Percentiles rank a stretch among this genome's conserved stretches.
Evolutionary conservation across 345 rosid genomes (phyloP).

Genomic region (Pelargonium nanum): DNA sequence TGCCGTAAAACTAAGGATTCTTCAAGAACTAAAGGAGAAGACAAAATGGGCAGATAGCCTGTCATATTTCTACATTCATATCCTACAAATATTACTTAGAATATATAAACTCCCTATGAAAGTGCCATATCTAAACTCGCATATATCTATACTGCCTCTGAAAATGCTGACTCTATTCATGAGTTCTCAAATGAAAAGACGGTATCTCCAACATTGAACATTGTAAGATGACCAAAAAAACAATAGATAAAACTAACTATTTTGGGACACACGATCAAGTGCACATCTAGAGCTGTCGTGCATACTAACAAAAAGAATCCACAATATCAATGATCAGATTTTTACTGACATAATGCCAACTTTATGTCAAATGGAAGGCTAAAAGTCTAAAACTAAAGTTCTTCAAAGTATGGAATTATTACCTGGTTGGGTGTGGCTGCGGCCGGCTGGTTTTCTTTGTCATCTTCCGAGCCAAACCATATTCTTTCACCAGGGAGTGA

Average conservation of each 20-base stretch:
- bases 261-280: not conserved
- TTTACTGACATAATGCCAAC: not conserved
- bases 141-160: no score
- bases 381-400: not conserved
- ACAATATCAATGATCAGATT: not conserved
- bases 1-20: no score
- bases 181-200: not conserved
- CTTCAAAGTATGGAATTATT: not conserved
- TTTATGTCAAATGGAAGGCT: not conserved
- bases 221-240: not conserved
- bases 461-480: conserved; percentile 68
- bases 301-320: not conserved
- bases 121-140: no score
- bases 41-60: no score
- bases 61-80: no score
- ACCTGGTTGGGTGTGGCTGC: conserved; percentile 80
- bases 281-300: not conserved
- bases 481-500: conserved; percentile 72
- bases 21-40: no score
- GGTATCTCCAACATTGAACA: not conserved
- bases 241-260: not conserved
- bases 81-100: no score
- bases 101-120: no score
- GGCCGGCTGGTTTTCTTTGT: conserved; percentile 37
- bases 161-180: no score